A percentile compares a stretch with the other conserved stretches of the same genome.
These are phyloP conservation scores for Neocatenulostroma microsporum DNA, from an alignment of 2,329 filamentous ascomycete genomes.

Conservation along the genomic window DNA sequence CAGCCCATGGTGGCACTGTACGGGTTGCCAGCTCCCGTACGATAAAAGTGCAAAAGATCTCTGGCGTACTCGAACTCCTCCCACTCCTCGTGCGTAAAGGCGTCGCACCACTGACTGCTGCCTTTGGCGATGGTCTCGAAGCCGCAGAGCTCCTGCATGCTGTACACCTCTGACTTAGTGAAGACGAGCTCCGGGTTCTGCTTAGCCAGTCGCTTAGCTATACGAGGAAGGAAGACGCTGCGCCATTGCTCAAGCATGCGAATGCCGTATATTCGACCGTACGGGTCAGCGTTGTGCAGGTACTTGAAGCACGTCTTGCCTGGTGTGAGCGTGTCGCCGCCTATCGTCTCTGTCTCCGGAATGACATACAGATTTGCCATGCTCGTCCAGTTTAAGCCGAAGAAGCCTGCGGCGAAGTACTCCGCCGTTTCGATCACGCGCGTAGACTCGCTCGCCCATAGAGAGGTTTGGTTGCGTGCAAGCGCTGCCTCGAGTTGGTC, in stretches of 20 bases:
- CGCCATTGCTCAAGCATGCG: slow-evolving; percentile 42
- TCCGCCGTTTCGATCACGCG: slow-evolving; percentile 51
- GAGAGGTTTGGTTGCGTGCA: slow-evolving; percentile 27
- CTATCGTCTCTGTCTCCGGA: slow-evolving; percentile 43
- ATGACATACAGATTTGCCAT: slow-evolving; percentile 44
- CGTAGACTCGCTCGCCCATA: slow-evolving; percentile 50
- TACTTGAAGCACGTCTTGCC: slow-evolving; percentile 41
- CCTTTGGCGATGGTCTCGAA: slow-evolving; percentile 51
- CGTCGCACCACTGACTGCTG: slow-evolving; percentile 48
- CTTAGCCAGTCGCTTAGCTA: slow-evolving; percentile 38
- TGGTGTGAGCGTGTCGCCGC: slow-evolving; percentile 50
- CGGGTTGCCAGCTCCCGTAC: slow-evolving; percentile 49
- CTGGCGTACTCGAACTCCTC: slow-evolving; percentile 51
- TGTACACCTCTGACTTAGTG: slow-evolving; percentile 44
- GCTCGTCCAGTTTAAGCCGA: slow-evolving; percentile 43
- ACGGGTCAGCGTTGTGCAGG: slow-evolving; percentile 25
- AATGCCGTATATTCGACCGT: slow-evolving; percentile 46
- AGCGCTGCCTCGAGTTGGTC: slow-evolving; percentile 34
- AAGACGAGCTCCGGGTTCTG: slow-evolving; percentile 40
- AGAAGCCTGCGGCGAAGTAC: slow-evolving; percentile 49
- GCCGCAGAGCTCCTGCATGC: slow-evolving; percentile 56
- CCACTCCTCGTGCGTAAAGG: slow-evolving; percentile 50
- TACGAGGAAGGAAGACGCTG: slow-evolving; percentile 40
- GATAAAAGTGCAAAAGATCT: slow-evolving; percentile 52
- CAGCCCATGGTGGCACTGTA: slow-evolving; percentile 50